Evolutionary conservation across 75 land plant species (phyloP), one percentile per base, ranked within the genome.

Genomic region (Gnetum montanum): DNA sequence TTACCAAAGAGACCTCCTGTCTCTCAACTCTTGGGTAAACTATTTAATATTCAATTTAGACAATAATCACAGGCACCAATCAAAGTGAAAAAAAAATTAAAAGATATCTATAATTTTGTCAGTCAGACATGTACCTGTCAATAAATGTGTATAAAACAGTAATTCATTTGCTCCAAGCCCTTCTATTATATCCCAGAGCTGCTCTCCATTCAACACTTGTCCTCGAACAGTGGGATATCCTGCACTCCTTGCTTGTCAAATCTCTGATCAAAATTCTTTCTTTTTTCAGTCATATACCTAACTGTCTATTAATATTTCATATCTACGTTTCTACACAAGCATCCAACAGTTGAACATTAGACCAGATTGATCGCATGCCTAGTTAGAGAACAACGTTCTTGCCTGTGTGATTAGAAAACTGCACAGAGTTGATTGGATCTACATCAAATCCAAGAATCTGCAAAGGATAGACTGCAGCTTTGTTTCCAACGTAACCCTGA

Each of bases 321-420:
- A 25, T 35, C 53, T 49, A 57, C n/a, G 44, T 36, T 44, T 30
- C 43, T 31, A 12, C 27, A 34, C 49, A 49, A 57, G 26, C 54
- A 64, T 29, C 38, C 52, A 52, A 40, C 70, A 66, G n/a, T 68
- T 52, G 31, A 65, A 49, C 59, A 44, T 53, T 34, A 59, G 49
- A 52, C 70, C 47, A 61, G 64, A 43, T 49, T 44, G 63, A 35
- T 57, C 40, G 47, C 61, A 48, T 61, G 73, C 43, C 58, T 33
- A 36, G 59, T 31, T 46, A 51, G 31, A 37, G 51, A 58, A 70
- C 48, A 63, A 46, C 77, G 72, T 61, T 61, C 95, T 85, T 79
- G 79, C 98, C 98, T 73, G 97, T 90, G 78, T 95, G 97, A 60
- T 95, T 95, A 35, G 99, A 95, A 56, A 95, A 90, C 66, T 95